Evolutionary conservation across 768 basidiomycete genomes (phyloP).

Genomic region (Mycena crocata): DNA sequence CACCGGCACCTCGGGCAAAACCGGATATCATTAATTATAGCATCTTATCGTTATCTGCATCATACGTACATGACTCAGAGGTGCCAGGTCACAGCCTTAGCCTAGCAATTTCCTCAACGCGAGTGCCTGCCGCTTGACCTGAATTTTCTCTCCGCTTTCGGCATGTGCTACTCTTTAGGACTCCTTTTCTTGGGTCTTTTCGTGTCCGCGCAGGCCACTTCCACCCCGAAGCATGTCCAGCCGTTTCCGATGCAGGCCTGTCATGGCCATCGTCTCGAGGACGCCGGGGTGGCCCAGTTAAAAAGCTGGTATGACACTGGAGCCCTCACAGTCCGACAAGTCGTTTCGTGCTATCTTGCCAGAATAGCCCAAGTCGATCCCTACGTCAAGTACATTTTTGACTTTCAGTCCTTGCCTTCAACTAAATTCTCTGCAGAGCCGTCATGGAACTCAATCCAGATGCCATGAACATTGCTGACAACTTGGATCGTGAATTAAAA

Average conservation of each 20-base stretch:
- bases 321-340: constrained; percentile 22
- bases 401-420: background rate
- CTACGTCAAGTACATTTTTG: constrained; percentile 20
- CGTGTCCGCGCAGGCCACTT: background rate
- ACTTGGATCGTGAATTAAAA: constrained; percentile 27
- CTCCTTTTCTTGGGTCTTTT: background rate
- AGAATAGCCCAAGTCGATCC: constrained; percentile 27
- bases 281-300: constrained; percentile 29
- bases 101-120: too few relatives aligned
- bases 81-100: too few relatives aligned
- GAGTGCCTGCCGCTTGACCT: too few relatives aligned
- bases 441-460: constrained; percentile 36
- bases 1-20: too few relatives aligned
- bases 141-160: too few relatives aligned
- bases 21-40: too few relatives aligned
- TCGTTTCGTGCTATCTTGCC: constrained; percentile 30
- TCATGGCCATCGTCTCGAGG: constrained; percentile 31
- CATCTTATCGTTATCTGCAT: too few relatives aligned
- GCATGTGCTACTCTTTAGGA: background rate
- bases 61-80: too few relatives aligned
- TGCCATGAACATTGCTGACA: constrained; percentile 27
- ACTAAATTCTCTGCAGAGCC: constrained; percentile 18
- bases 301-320: constrained; percentile 26
- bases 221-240: constrained; percentile 22
- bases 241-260: constrained; percentile 32